Evolutionary conservation across 306 rosid species (phyloP), one percentile per base, ranked within the genome.

Genomic region (Chamaecrista fasciculata): DNA sequence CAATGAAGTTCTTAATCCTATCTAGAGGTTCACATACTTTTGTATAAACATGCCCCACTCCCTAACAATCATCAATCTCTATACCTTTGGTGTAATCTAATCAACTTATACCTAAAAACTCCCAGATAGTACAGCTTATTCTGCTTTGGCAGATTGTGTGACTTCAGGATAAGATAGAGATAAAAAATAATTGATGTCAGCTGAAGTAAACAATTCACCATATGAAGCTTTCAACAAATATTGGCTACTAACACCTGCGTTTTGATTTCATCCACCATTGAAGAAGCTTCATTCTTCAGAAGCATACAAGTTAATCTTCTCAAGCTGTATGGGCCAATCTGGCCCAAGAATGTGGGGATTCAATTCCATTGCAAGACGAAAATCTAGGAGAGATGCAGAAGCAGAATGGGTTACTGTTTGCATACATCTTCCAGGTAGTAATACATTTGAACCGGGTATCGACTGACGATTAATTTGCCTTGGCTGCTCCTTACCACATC

Each of bases 281-380:
- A 65, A 67, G 8, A 29, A 63, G 52, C 67, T 64, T 91, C 89
- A 81, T 51, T 95, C 92, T 65, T 91, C 88, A 39, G 85, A 89
- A 76, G 81, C 83, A 58, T 66, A 80, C 62, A 91, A 46, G 77
- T 79, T 68, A 70, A 91, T 80, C 82, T 87, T 95, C 87, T 95
- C 99, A 24, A 83, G 96, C 82, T 87, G 97, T 63, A 73, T 55
- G 29, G 91, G 72, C 96, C 92, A 89, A 76, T 95, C 93, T 31
- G 84, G 85, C 48, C 99, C 96, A 24, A 95, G 96, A 69, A 77
- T 34, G 61, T 81, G 85, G 23, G 97, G 97, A 76, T 80, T 84
- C 78, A 89, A 70, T 59, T 91, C 91, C 88, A 89, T 87, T 58
- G 97, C 92, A 19, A 82, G 71, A 62, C 66, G 83, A 42, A 95